Evolutionary conservation across 1,139 yeast genomes (phyloP).

Genomic region (Yamadazyma buinensis): DNA sequence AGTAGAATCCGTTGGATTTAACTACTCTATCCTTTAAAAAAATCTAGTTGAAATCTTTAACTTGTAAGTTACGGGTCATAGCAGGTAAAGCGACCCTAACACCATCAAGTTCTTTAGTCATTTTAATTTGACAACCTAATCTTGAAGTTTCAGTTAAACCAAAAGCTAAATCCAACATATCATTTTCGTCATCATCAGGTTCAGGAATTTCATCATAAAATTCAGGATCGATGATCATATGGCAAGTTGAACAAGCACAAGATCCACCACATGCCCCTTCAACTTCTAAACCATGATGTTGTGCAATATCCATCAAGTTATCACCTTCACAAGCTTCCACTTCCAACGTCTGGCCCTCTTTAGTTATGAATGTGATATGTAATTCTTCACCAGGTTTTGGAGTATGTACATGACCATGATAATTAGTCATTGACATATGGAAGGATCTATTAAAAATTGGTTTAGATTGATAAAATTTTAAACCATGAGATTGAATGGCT

Average conservation of each 20-base stretch:
- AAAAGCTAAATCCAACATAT: constrained; percentile 95
- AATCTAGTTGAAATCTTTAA: constrained; percentile 59
- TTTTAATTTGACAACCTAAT: constrained; percentile 87
- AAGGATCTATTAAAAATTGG: constrained; percentile 10
- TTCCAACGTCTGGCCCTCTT: constrained; percentile 80
- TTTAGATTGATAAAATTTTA: too few relatives aligned
- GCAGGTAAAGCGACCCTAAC: constrained; percentile 95
- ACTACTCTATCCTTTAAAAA: too few relatives aligned
- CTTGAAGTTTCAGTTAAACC: constrained; percentile 96
- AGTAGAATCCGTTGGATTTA: too few relatives aligned
- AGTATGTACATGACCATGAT: constrained; percentile 82
- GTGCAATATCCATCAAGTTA: constrained; percentile 88
- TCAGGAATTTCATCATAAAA: constrained; percentile 88
- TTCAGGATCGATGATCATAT: constrained; percentile 92
- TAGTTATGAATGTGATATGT: constrained; percentile 84
- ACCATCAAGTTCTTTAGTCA: constrained; percentile 90
- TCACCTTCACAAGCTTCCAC: constrained; percentile 93
- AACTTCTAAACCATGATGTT: constrained; percentile 88
- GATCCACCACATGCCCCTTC: constrained; percentile 99
- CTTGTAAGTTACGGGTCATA: constrained; percentile 90
- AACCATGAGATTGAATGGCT: too few relatives aligned
- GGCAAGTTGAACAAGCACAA: constrained; percentile 98
- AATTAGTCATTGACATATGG: constrained; percentile 19
- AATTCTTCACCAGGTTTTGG: constrained; percentile 94
- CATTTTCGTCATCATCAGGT: constrained; percentile 97